Conservation (phyloP, 2,329 filamentous ascomycete genomes). For the Paraphoma sp. region DNA sequence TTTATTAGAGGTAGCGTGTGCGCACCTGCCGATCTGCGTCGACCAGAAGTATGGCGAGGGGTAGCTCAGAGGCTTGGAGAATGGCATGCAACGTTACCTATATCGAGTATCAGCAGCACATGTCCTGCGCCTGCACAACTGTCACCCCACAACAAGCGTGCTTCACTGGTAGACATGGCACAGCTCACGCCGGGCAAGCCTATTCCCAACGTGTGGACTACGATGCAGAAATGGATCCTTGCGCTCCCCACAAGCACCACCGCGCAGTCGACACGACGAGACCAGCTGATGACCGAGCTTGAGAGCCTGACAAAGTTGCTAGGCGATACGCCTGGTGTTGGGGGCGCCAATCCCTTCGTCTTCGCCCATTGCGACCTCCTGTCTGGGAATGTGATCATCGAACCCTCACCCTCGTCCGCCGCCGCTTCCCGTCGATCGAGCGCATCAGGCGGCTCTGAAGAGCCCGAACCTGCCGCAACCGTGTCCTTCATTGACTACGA, state of each 20-base stretch:
- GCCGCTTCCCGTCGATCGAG: slow-evolving; percentile 43
- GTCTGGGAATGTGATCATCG: slow-evolving; percentile 94
- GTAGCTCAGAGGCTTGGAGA: slow-evolving; percentile 85
- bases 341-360: slow-evolving; percentile 73
- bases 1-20: slow-evolving; percentile 85
- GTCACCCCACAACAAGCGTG: slow-evolving; percentile 42
- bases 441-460: slow-evolving; percentile 38
- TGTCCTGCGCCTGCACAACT: slow-evolving; percentile 42
- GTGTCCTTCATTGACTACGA: slow-evolving; percentile 93
- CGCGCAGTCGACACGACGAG: slow-evolving; percentile 70
- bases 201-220: slow-evolving; percentile 89
- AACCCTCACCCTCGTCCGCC: slow-evolving; percentile 56
- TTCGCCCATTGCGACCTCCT: slow-evolving; percentile 96
- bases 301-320: slow-evolving; percentile 72
- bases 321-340: slow-evolving; percentile 78
- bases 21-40: slow-evolving; percentile 78
- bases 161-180: slow-evolving; percentile 45
- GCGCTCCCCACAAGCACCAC: slow-evolving; percentile 79
- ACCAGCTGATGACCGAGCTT: slow-evolving; percentile 76
- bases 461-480: slow-evolving; percentile 34
- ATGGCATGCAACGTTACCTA: slow-evolving; percentile 82
- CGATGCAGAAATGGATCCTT: slow-evolving; percentile 94
- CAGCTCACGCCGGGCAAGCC: slow-evolving; percentile 68
- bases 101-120: slow-evolving; percentile 56
- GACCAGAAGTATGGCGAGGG: slow-evolving; percentile 77